phyloP scores from a whole-genome alignment of 208 protist genomes.

The Trypanosoma cruzi region DNA sequence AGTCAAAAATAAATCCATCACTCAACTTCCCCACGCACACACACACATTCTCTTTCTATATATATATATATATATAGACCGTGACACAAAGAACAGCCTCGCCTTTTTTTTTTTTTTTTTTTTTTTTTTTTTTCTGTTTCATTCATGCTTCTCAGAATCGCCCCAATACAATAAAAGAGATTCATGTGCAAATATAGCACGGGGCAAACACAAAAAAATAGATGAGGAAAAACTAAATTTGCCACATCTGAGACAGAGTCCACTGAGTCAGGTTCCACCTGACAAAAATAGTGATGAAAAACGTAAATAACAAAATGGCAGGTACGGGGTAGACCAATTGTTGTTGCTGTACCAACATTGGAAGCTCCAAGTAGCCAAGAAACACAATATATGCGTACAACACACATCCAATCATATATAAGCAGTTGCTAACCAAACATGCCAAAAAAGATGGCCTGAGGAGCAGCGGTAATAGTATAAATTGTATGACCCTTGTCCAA shows the following conservation, averaged over 20 bases:
- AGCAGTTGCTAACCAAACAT: slow-evolving; percentile 52
- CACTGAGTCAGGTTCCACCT: slow-evolving; percentile 42
- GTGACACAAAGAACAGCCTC: not conserved
- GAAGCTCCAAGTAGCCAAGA: slow-evolving; percentile 93
- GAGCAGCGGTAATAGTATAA: slow-evolving; percentile 77
- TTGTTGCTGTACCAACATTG: slow-evolving; percentile 84
- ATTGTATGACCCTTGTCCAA: slow-evolving; percentile 91
- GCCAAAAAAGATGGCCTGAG: slow-evolving; percentile 33
- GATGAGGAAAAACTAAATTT: slow-evolving; percentile 19
- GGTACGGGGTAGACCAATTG: slow-evolving; percentile 90
- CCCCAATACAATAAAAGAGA: not conserved
- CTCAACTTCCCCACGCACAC: not conserved
- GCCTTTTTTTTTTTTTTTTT: not conserved
- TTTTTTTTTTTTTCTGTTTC: not conserved
- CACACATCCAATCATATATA: slow-evolving; percentile 59
- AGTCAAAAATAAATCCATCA: not conserved
- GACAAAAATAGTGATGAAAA: slow-evolving; percentile 49
- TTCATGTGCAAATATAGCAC: not conserved
- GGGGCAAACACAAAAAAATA: not conserved
- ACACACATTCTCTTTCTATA: not conserved
- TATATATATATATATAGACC: not conserved
- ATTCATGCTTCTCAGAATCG: not conserved
- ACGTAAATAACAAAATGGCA: slow-evolving; percentile 46
- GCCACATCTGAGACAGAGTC: slow-evolving; percentile 23
- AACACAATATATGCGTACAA: slow-evolving; percentile 94